These are phyloP conservation scores for Leccinum olivaceopallidum DNA, from an alignment of 768 basidiomycete species.

Conservation along the genomic window DNA sequence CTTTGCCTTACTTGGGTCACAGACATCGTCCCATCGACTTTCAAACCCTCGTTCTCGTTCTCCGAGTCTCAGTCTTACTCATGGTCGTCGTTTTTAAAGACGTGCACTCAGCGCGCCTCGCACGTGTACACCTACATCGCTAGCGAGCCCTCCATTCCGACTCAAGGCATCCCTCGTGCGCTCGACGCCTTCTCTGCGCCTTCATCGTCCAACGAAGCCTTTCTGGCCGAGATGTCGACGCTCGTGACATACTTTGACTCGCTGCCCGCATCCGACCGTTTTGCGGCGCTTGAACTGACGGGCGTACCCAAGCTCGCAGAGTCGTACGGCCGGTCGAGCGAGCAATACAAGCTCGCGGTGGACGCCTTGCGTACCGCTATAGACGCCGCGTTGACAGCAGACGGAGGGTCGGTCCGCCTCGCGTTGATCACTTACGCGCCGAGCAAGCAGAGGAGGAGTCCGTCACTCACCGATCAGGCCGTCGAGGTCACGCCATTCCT, in stretches of 20 bases:
- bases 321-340: slow-evolving; percentile 50
- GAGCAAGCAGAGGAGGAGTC: slow-evolving; percentile 38
- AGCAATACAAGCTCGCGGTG: slow-evolving; percentile 51
- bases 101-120: slow-evolving; percentile 57
- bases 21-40: slow-evolving; percentile 60
- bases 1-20: slow-evolving; percentile 7
- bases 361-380: slow-evolving; percentile 51
- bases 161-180: slow-evolving; percentile 32
- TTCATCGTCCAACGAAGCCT: slow-evolving; percentile 39
- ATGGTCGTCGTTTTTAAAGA: slow-evolving; percentile 54
- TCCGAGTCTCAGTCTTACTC: slow-evolving; percentile 32
- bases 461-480: slow-evolving; percentile 45
- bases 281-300: slow-evolving; percentile 63
- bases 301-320: slow-evolving; percentile 50
- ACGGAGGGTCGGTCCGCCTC: slow-evolving; percentile 40
- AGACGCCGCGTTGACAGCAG: slow-evolving; percentile 36
- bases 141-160: slow-evolving; percentile 36
- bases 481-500: slow-evolving; percentile 38
- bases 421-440: slow-evolving; percentile 54
- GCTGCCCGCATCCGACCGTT: slow-evolving; percentile 39
- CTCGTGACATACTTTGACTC: slow-evolving; percentile 52
- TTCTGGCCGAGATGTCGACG: slow-evolving; percentile 44
- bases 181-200: slow-evolving; percentile 45
- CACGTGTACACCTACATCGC: slow-evolving; percentile 58
- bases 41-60: slow-evolving; percentile 50